A percentile compares a stretch with the other conserved stretches of the same genome.
Conservation (phyloP, 805 yeast species). For the Candida tammaniensis region DNA sequence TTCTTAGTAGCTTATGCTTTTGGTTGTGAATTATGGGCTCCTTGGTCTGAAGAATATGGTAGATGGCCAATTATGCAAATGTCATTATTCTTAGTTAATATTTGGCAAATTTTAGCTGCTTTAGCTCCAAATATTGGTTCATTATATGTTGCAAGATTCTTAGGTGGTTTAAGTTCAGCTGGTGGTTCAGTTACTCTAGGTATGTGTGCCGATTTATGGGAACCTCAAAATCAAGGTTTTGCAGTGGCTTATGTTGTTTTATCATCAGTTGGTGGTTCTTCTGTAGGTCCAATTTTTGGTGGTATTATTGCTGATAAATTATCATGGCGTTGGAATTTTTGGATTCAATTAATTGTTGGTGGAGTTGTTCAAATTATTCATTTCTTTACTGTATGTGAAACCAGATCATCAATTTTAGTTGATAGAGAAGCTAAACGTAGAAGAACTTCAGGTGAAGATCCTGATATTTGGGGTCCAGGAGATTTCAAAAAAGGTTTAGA, state of each 20-base stretch:
- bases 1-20: conserved; percentile 29
- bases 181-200: conserved; percentile 35
- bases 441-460: conserved; percentile 29
- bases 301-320: conserved; percentile 37
- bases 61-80: conserved; percentile 33
- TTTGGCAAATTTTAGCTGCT: conserved; percentile 32
- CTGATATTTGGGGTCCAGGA: conserved; percentile 34
- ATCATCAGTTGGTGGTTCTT: conserved; percentile 30
- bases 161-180: conserved; percentile 31
- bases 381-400: conserved; percentile 33
- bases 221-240: conserved; percentile 28
- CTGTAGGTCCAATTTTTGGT: conserved; percentile 29
- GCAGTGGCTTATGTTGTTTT: conserved; percentile 32
- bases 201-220: conserved; percentile 35
- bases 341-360: conserved; percentile 36
- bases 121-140: conserved; percentile 28
- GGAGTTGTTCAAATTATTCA: conserved; percentile 31
- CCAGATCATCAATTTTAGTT: conserved; percentile 30
- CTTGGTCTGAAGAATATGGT: conserved; percentile 35
- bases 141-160: conserved; percentile 21
- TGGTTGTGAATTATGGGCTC: conserved; percentile 35
- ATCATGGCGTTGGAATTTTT: conserved; percentile 24
- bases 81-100: conserved; percentile 26
- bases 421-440: conserved; percentile 37
- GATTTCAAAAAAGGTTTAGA: conserved; percentile 22